These are phyloP conservation scores for Austroboletus rostrupii DNA, from an alignment of 1,284 basidiomycete genomes.

Conservation along the genomic window DNA sequence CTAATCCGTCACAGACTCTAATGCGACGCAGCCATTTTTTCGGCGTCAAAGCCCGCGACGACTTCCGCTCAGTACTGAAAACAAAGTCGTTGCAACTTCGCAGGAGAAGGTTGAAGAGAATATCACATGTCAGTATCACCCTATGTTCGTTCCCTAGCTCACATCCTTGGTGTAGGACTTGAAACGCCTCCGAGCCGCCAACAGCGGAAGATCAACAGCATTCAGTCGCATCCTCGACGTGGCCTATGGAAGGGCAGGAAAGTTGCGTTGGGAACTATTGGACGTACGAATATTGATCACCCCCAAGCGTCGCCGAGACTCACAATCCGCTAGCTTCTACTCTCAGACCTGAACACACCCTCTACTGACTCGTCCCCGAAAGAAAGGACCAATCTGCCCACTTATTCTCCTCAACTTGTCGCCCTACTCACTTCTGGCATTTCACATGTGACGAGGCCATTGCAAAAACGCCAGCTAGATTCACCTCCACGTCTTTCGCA, in stretches of 20 bases:
- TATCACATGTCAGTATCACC: constrained; percentile 42
- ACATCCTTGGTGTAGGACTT: constrained; percentile 45
- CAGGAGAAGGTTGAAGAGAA: constrained; percentile 43
- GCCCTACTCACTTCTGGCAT: constrained; percentile 54
- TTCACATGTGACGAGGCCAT: constrained; percentile 46
- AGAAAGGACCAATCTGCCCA: constrained; percentile 56
- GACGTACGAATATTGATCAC: constrained; percentile 37
- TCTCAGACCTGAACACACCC: constrained; percentile 42
- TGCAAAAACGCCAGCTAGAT: constrained; percentile 37
- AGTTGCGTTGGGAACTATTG: constrained; percentile 62
- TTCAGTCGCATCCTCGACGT: constrained; percentile 60
- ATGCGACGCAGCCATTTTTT: constrained; percentile 55
- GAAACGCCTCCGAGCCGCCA: constrained; percentile 53
- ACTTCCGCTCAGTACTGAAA: constrained; percentile 42
- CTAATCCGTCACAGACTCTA: neutral
- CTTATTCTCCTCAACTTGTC: constrained; percentile 56
- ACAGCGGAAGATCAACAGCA: constrained; percentile 47
- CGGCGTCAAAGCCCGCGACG: constrained; percentile 56
- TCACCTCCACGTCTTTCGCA: constrained; percentile 54
- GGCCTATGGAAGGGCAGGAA: constrained; percentile 79
- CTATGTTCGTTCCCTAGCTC: neutral
- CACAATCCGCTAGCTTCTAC: constrained; percentile 44
- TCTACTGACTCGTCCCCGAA: constrained; percentile 48
- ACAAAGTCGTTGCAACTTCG: constrained; percentile 31
- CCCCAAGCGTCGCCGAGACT: constrained; percentile 5